These are phyloP conservation scores for Juglanconis juglandina DNA, from an alignment of 2,329 filamentous ascomycete genomes.

Conservation along the genomic window DNA sequence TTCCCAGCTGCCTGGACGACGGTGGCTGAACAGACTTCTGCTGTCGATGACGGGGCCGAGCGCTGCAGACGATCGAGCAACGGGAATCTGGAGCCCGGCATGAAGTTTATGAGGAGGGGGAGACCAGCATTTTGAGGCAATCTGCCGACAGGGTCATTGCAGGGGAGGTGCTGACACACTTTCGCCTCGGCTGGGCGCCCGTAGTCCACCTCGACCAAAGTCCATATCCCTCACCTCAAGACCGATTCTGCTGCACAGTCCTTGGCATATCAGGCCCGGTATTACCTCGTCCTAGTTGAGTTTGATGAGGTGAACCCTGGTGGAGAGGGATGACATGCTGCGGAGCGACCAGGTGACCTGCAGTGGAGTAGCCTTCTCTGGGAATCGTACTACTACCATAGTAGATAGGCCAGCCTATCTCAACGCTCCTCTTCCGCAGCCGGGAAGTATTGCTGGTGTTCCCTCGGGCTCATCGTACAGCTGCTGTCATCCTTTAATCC, in stretches of 20 bases:
- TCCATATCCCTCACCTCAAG: conserved; percentile 7
- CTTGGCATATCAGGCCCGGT: background rate
- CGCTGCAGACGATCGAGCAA: conserved; percentile 30
- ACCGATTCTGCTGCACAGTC: background rate
- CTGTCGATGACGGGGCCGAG: conserved; percentile 14
- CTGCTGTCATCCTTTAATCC: background rate
- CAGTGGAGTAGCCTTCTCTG: background rate
- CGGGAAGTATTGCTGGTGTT: background rate
- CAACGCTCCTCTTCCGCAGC: background rate
- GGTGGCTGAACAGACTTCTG: conserved; percentile 19
- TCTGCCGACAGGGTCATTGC: conserved; percentile 24
- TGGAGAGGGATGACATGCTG: background rate
- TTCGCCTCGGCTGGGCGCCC: conserved; percentile 27
- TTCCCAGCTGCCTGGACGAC: conserved; percentile 21
- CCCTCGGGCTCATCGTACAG: background rate
- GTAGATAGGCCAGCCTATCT: background rate
- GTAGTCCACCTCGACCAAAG: conserved; percentile 7
- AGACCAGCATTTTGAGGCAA: conserved; percentile 30
- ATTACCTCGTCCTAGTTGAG: background rate
- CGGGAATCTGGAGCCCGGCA: conserved; percentile 26
- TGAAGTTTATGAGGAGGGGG: conserved; percentile 26
- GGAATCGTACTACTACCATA: background rate
- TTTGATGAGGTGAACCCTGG: background rate
- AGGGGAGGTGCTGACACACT: conserved; percentile 34
- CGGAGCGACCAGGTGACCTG: background rate